Base-by-base conservation (phyloP, 176 grass and related monocot genomes). In the Pharus latifolius region DNA sequence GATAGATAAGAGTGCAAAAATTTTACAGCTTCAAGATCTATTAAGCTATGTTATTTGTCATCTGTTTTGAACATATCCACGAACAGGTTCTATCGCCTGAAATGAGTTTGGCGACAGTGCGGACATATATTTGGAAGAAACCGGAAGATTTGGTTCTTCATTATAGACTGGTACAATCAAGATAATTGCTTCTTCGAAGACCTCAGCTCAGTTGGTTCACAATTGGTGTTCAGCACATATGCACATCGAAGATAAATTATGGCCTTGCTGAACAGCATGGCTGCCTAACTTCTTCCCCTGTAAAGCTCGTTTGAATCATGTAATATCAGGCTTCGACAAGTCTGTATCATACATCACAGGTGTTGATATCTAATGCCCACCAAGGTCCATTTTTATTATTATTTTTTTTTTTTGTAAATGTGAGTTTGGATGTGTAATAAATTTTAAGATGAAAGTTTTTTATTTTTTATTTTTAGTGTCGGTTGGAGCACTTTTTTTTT, bases 51-150 rank as follows among this genome's bases (percentile, higher is more conserved):
- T 45, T 16, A 45, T 16, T 15, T 45, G 43, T 45, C 43, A 1
- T 45, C 15, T 45, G 43, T 16, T n/a, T n/a, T n/a, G n/a, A n/a
- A n/a, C n/a, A n/a, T n/a, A n/a, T n/a, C n/a, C n/a, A n/a, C n/a
- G n/a, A n/a, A 16, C 60, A 87, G 84, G 67, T 82, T 15, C 55
- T 87, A 40, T 56, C 56, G 43, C 78, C 67, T 38, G 72, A 87
- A 32, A 82, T 82, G 84, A 87, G 78, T 71, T 74, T 87, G 65
- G 78, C 64, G 22, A 82, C 78, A 2, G 84, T 87, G 3, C 65
- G 84, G 49, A 72, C 78, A 46, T 87, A 82, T 45, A 60, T 87
- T 27, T 87, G 84, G 84, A 87, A 82, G 65, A 87, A 78, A 58
- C 52, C 78, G 8, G 78, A 87, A 67, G 84, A 87, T 71, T 73